Evolutionary conservation across 1,139 yeast species (phyloP).

Genomic region (Pichia sp.): DNA sequence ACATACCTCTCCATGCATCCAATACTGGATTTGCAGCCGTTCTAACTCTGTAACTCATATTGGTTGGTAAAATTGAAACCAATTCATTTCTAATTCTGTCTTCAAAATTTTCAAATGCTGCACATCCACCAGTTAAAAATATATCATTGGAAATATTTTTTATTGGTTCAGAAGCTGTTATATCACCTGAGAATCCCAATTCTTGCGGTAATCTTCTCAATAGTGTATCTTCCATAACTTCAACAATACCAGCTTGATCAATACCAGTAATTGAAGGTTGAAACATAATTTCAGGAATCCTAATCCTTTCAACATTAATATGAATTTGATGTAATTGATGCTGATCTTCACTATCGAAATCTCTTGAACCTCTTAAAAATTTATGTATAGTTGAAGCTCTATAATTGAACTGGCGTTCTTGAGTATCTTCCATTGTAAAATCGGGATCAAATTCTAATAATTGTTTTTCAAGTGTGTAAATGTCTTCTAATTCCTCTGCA

Average conservation of each 20-base stretch:
- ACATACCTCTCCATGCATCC: conserved; percentile 96
- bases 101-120: conserved; percentile 58
- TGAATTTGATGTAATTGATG: conserved; percentile 85
- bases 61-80: conserved; percentile 63
- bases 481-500: conserved; percentile 59
- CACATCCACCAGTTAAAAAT: conserved; percentile 82
- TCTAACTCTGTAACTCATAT: conserved; percentile 54
- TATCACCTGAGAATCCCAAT: conserved; percentile 46
- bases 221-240: conserved; percentile 64
- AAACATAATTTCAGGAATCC: conserved; percentile 87
- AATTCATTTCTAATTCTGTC: conserved; percentile 64
- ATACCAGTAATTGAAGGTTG: conserved; percentile 95
- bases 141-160: conserved; percentile 50
- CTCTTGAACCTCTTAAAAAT: conserved; percentile 84
- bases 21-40: conserved; percentile 59
- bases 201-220: conserved; percentile 53
- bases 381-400: conserved; percentile 70
- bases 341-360: conserved; percentile 54
- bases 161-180: conserved; percentile 28
- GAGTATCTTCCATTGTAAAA: conserved; percentile 79
- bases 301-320: conserved; percentile 80
- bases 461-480: conserved; percentile 64
- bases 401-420: conserved; percentile 85
- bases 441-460: conserved; percentile 76
- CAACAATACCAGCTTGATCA: conserved; percentile 89